Evolutionary conservation across 2,329 filamentous ascomycete species (phyloP).

Genomic region (Hypoxylon sp.): DNA sequence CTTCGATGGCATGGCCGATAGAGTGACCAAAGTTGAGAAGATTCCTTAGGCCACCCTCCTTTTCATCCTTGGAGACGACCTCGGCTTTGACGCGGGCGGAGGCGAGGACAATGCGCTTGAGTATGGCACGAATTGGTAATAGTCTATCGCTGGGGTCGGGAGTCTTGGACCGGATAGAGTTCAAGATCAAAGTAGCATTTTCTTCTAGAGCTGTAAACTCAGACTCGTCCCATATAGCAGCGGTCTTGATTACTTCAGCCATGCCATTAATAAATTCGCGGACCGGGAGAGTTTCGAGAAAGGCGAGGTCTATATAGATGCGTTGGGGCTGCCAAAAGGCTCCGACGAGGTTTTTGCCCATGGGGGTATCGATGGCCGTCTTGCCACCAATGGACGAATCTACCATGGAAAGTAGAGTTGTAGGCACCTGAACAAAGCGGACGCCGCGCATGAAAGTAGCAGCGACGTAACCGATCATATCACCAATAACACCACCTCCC

Average conservation of each 20-base stretch:
- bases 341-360: constrained; percentile 96
- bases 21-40: constrained; percentile 98
- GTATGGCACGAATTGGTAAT: constrained; percentile 75
- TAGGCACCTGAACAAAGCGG: constrained; percentile 96
- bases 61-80: constrained; percentile 94
- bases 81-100: constrained; percentile 95
- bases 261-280: constrained; percentile 98
- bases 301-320: constrained; percentile 94
- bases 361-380: constrained; percentile 95
- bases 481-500: constrained; percentile 95
- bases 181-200: constrained; percentile 82
- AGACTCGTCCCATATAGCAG: constrained; percentile 91
- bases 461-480: constrained; percentile 97
- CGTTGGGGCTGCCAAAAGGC: constrained; percentile 96
- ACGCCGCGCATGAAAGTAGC: constrained; percentile 99
- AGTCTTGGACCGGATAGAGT: constrained; percentile 75
- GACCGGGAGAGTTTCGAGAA: constrained; percentile 89
- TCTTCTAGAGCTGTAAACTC: constrained; percentile 90
- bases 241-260: constrained; percentile 98
- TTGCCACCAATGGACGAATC: constrained; percentile 99
- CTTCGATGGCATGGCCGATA: constrained; percentile 96
- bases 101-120: constrained; percentile 86
- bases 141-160: constrained; percentile 71
- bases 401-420: constrained; percentile 95
- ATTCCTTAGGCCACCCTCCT: constrained; percentile 93